A percentile compares a stretch with the other conserved stretches of the same genome.
Conservation (phyloP, 805 yeast genomes). For the Metschnikowia santaceciliae region DNA sequence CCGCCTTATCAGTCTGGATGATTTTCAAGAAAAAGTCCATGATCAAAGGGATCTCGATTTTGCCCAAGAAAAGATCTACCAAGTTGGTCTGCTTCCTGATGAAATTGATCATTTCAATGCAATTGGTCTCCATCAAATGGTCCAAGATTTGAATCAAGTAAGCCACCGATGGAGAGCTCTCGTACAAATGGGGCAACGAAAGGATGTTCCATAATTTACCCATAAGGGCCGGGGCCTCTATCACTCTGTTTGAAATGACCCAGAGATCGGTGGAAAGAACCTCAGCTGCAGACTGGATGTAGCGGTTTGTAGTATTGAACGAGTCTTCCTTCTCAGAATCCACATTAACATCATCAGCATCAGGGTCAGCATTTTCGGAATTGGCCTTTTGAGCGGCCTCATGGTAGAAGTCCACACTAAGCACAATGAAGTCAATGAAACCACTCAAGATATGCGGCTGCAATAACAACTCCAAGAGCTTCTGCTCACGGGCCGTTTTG, state of each 20-base stretch:
- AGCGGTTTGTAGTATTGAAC: slow-evolving; percentile 21
- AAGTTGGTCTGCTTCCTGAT: slow-evolving; percentile 63
- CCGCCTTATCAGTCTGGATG: slow-evolving; percentile 90
- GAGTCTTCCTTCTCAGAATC: neutral
- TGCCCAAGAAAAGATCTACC: slow-evolving; percentile 76
- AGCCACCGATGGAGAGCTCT: slow-evolving; percentile 37
- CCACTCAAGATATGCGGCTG: slow-evolving; percentile 70
- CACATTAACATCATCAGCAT: neutral
- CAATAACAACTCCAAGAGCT: slow-evolving; percentile 72
- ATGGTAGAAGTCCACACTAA: slow-evolving; percentile 44
- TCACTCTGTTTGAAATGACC: slow-evolving; percentile 40
- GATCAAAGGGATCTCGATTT: slow-evolving; percentile 87
- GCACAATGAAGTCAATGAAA: slow-evolving; percentile 63
- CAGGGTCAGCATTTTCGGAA: slow-evolving; percentile 10
- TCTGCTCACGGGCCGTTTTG: slow-evolving; percentile 40
- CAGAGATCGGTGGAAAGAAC: slow-evolving; percentile 39
- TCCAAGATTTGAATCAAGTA: slow-evolving; percentile 65
- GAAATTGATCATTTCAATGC: slow-evolving; percentile 63
- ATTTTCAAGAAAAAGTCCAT: slow-evolving; percentile 90
- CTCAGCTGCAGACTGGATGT: slow-evolving; percentile 38
- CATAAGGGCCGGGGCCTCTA: slow-evolving; percentile 40
- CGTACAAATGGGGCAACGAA: slow-evolving; percentile 27
- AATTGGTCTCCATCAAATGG: slow-evolving; percentile 65
- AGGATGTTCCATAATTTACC: slow-evolving; percentile 40
- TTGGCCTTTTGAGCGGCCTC: slow-evolving; percentile 23